Evolutionary conservation across 2,329 filamentous ascomycete genomes (phyloP).

Genomic region (Exophiala alcalophila): DNA sequence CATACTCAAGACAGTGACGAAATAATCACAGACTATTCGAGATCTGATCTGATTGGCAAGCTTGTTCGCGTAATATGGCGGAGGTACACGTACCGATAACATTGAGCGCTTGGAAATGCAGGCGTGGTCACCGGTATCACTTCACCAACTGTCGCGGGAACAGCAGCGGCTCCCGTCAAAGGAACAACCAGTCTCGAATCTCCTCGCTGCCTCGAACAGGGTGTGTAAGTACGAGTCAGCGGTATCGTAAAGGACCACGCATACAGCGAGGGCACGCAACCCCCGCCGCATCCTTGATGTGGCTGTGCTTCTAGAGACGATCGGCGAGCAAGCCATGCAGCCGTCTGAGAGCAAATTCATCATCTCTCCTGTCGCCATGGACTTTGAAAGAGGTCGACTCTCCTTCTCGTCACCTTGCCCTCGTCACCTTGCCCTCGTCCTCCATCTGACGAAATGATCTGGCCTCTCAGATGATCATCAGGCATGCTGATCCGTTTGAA

Average conservation of each 20-base stretch:
- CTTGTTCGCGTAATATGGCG: background rate
- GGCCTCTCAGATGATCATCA: too few relatives aligned
- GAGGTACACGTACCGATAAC: background rate
- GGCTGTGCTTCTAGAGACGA: too few relatives aligned
- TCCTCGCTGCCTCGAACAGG: background rate
- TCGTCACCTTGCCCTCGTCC: too few relatives aligned
- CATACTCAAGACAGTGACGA: background rate
- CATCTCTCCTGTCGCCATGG: too few relatives aligned
- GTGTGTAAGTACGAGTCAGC: background rate
- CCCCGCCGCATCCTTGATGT: background rate
- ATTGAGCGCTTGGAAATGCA: too few relatives aligned
- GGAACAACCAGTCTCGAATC: background rate
- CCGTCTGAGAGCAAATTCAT: too few relatives aligned
- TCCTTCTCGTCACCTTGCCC: too few relatives aligned
- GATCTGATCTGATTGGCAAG: background rate
- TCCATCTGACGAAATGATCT: too few relatives aligned
- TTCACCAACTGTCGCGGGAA: conserved; percentile 4
- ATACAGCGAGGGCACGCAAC: background rate
- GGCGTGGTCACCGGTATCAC: background rate
- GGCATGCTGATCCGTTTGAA: too few relatives aligned
- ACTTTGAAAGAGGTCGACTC: too few relatives aligned
- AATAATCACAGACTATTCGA: background rate
- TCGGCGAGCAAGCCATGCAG: too few relatives aligned
- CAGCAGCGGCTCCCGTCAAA: background rate
- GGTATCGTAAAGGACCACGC: conserved; percentile 5